Conservation (phyloP, 371 early-diverging fungal species). For the Mucor indicus region DNA sequence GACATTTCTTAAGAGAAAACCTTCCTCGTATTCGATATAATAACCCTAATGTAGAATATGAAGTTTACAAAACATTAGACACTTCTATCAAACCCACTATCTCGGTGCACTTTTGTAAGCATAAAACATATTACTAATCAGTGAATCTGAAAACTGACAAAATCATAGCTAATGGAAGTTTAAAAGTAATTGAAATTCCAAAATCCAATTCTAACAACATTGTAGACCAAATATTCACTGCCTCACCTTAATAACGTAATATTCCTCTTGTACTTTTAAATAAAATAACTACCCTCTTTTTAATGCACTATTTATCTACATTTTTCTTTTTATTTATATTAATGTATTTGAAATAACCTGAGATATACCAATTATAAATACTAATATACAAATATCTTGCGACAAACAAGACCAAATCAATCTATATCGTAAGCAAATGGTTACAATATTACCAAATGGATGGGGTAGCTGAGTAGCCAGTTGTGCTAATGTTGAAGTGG, state of each 20-base stretch:
- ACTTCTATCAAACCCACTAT: constrained; percentile 46
- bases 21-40: constrained; percentile 63
- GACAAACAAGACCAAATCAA: constrained; percentile 55
- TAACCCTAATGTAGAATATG: constrained; percentile 54
- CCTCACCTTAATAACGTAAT: constrained; percentile 23
- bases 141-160: not conserved
- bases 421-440: constrained; percentile 56
- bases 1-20: constrained; percentile 59
- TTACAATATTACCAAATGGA: constrained; percentile 47
- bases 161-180: constrained; percentile 34
- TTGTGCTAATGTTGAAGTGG: constrained; percentile 40
- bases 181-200: constrained; percentile 49
- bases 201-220: constrained; percentile 50
- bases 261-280: not conserved
- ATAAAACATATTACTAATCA: not conserved
- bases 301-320: not conserved
- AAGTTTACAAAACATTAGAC: constrained; percentile 46
- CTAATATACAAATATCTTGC: constrained; percentile 53
- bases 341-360: constrained; percentile 21
- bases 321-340: constrained; percentile 1
- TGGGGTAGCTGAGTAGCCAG: constrained; percentile 52
- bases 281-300: not conserved
- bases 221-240: constrained; percentile 48
- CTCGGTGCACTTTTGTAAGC: constrained; percentile 57
- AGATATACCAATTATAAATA: constrained; percentile 56